Base-by-base conservation (phyloP, 1,139 yeast genomes). In the Debaryomyces coudertii region DNA sequence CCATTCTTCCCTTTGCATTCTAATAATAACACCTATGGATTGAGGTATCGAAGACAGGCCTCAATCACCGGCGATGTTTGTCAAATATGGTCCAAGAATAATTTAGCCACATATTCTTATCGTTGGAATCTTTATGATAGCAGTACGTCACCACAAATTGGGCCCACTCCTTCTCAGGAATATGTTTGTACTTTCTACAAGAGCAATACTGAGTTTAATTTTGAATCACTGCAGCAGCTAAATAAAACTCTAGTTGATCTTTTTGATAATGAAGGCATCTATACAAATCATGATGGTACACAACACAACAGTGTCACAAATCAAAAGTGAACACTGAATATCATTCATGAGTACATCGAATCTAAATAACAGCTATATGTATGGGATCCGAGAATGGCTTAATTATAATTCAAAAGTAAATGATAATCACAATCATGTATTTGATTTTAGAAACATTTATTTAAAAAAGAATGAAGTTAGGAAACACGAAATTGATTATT, bases 111-210 rank as follows among this genome's bases (percentile, higher is more conserved):
- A 4, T 41, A 41, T 29, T 7, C 35, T 6, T 41, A 41, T 15
- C 24, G 44, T 15, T 41, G 44, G 40, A 41, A 41, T 18, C 9
- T 41, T n/a, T 31, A 15, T 22, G 16, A 15, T 9, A 41, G 35
- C 3, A 20, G 11, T 12, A 25, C 33, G 9, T 16, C 28, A n/a
- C 7, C 11, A 7, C 40, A 41, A 27, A 5, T 35, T 8, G 56
- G 59, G 7, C 47, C 57, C 4, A 37, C 54, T 7, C 62, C 56
- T 43, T 48, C 43, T 25, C 48, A 47, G 7, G 62, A 57, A 14
- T 55, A 57, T 9, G 53, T 49, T 4, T 57, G 51, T 34, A 55
- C 52, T 14, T 57, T 57, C 36, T 47, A 53, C 46, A 57, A 57
- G 35, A 30, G 45, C 18, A 3, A 24, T 5, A 41, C 33, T 12